phyloP scores from a whole-genome alignment of 345 rosid genomes.

The Acer yangbiense region DNA sequence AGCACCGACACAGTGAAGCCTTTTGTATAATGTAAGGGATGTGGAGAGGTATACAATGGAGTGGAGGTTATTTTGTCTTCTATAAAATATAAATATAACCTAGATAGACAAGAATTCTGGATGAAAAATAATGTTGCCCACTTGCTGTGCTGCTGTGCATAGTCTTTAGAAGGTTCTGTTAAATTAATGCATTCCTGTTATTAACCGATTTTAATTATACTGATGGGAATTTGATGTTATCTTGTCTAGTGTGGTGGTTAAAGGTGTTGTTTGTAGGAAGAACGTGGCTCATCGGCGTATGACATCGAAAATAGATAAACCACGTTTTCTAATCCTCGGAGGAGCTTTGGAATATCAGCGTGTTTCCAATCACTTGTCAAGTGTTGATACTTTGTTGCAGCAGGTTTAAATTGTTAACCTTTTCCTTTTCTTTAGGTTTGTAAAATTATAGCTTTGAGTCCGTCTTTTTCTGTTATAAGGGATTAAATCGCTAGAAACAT shows the following conservation, averaged over 20 bases:
- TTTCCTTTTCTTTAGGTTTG: slow-evolving; percentile 23
- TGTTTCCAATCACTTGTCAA: slow-evolving; percentile 78
- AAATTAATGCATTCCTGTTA: slow-evolving; percentile 16
- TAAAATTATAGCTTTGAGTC: slow-evolving; percentile 15
- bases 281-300: slow-evolving; percentile 95
- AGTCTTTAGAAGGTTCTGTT: slow-evolving; percentile 3
- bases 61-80: neutral
- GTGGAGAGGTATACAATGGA: neutral
- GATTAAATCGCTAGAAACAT: slow-evolving; percentile 16
- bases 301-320: slow-evolving; percentile 83
- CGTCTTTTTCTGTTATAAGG: slow-evolving; percentile 11
- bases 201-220: slow-evolving; percentile 24
- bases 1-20: neutral
- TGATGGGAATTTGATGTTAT: slow-evolving; percentile 39
- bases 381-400: slow-evolving; percentile 86
- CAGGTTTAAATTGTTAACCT: slow-evolving; percentile 59
- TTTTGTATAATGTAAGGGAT: neutral
- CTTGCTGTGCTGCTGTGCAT: slow-evolving; percentile 4
- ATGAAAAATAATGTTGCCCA: slow-evolving; percentile 3
- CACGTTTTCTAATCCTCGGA: slow-evolving; percentile 80
- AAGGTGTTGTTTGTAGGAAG: slow-evolving; percentile 95
- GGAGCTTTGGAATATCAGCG: slow-evolving; percentile 99
- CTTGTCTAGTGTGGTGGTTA: slow-evolving; percentile 71
- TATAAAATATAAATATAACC: slow-evolving; percentile 13
- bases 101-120: slow-evolving; percentile 12